These are phyloP conservation scores for Xerocomellus dryophilus DNA, from an alignment of 768 basidiomycete species.

Conservation along the genomic window DNA sequence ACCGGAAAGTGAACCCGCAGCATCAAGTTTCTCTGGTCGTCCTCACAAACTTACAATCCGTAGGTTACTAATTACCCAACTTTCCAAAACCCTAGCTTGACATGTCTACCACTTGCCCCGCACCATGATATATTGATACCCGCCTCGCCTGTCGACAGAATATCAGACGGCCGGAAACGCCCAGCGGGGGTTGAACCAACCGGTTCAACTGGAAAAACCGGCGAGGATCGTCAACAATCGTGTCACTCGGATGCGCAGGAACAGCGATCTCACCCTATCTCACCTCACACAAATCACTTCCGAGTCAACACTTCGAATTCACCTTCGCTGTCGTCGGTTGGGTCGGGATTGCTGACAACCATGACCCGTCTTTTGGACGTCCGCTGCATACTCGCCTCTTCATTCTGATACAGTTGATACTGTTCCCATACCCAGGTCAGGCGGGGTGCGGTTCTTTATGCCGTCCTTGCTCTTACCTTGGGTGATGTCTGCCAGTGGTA, in stretches of 20 bases:
- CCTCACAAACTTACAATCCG: not conserved
- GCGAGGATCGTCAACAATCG: not conserved
- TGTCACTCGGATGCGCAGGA: not conserved
- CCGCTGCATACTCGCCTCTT: constrained; percentile 19
- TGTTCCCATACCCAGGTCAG: constrained; percentile 9
- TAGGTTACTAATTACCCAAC: not conserved
- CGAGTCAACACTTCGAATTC: constrained; percentile 18
- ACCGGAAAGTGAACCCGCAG: constrained; percentile 15
- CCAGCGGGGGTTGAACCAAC: not conserved
- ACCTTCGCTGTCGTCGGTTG: constrained; percentile 27
- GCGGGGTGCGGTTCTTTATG: not conserved
- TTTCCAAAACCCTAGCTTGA: not conserved
- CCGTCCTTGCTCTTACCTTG: constrained; percentile 16
- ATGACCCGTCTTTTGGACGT: constrained; percentile 25
- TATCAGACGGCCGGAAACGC: not conserved
- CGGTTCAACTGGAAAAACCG: constrained; percentile 1
- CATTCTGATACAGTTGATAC: constrained; percentile 12
- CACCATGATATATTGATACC: too few relatives aligned
- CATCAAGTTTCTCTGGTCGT: not conserved
- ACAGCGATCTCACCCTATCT: constrained; percentile 1
- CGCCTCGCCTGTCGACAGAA: not conserved
- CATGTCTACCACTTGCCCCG: not conserved
- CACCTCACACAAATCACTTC: constrained; percentile 9
- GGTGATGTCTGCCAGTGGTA: constrained; percentile 12
- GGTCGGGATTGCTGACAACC: constrained; percentile 30